Base-by-base conservation (phyloP, 495 filamentous ascomycete genomes). In the Hamigera avellanea region DNA sequence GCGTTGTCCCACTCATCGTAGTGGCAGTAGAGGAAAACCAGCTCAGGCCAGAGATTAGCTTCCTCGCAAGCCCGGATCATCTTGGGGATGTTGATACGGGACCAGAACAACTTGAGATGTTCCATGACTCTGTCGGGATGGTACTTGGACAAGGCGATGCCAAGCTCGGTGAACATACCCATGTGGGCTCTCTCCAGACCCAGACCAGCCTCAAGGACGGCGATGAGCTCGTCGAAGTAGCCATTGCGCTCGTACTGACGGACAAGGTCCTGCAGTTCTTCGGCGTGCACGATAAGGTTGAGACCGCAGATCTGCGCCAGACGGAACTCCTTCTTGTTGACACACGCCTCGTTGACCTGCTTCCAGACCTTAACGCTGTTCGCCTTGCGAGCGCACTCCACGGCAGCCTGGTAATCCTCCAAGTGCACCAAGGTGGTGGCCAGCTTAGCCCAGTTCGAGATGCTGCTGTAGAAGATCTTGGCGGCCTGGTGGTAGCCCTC, bases 301-400 rank as follows among this genome's bases (percentile, higher is more conserved):
- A 99, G 76, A 70, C 93, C 93, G 60, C 93, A 99, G 50, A 99
- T 99, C 68, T 96, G 93, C 23, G 93, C 91, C 32, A 99, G 81
- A 44, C 91, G 83, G 76, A 99, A 99, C 54, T 99, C 93, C 68
- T 94, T 95, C 82, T 95, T 99, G 45, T 78, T 72, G 37, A 99
- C 84, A 59, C 93, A 99, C 25, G 91, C 93, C 54, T 83, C 82
- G 61, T 96, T 93, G 46, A 99, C 93, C 61, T 99, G 86, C 66
- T 88, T 94, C 93, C 93, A 99, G 37, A 99, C 93, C 70, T 93
- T 95, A 64, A 93, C 86, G 67, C 87, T 99, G 70, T 96, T 99
- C 54, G 93, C 93, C 66, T 96, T 96, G 53, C 93, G 85, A 16
- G 93, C 93, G 51, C 88, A 96, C 62, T 99, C 93, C 23, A 99